Evolutionary conservation across 768 basidiomycete genomes (phyloP), one percentile per base, ranked within the genome.

Genomic region (Coprinopsis cinerea): DNA sequence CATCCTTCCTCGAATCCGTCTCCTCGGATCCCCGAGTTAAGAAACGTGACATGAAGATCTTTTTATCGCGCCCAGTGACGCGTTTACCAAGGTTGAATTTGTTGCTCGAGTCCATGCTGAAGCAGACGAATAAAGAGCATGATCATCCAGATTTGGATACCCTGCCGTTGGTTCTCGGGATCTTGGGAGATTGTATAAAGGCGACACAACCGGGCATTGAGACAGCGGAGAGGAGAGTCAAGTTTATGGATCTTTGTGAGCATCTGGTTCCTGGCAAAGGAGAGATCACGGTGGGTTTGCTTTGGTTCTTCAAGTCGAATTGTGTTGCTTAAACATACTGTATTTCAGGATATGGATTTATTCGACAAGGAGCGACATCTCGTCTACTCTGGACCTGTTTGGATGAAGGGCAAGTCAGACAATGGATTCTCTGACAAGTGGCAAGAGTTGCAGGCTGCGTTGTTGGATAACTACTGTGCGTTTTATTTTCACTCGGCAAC

Each of bases 191-290:
- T 40, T 83, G 82, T 53, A 75, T 95, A 52, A 91, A 88, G 71
- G 84, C 84, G 55, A 89, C 89, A 0, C 85, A 94, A 59, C 91
- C 91, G 1, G 92, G 92, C 3, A 93, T 95, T 52, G 88, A 82
- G 52, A 88, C 84, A n/a, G 89, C 92, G 1, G 92, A 94, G 61
- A 77, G 81, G 54, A 92, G 92, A 62, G 92, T 93, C 55, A 92
- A 91, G 60, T 83, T 91, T 52, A 89, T 86, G 84, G 81, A 72
- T 46, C 68, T 94, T 2, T 82, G 81, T 55, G 89, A 94, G 67
- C 83, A 77, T 57, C 61, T 95, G 43, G 65, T 79, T 11, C 89
- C 81, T 58, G 81, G 81, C 59, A 82, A 76, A 54, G 91, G 87
- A 22, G 91, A 94, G 63, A 81, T 93, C 15, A 82, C 92, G 30